Percentiles rank a stretch among this genome's conserved stretches.
Conservation (phyloP, 352 stramenopile genomes). For the Halophytophthora batemanensis region DNA sequence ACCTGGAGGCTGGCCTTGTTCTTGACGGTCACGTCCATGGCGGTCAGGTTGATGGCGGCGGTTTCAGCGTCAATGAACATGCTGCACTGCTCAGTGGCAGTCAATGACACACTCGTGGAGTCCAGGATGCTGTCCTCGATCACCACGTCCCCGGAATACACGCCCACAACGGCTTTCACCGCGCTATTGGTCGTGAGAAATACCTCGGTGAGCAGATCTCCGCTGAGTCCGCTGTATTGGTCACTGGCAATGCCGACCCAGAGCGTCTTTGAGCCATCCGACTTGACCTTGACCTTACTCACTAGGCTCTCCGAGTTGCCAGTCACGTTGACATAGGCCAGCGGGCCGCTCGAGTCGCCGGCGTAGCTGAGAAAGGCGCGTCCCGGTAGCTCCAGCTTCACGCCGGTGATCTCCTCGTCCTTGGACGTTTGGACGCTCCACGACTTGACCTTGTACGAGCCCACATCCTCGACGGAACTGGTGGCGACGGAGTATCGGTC, state of each 20-base stretch:
- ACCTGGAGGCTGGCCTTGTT: conserved; percentile 6
- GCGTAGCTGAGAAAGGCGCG: too few relatives aligned
- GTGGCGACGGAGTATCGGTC: not conserved
- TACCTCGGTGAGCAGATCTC: not conserved
- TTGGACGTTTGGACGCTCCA: not conserved
- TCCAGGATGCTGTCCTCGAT: conserved; percentile 4
- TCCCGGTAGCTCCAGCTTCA: too few relatives aligned
- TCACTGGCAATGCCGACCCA: not conserved
- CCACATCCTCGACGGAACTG: not conserved
- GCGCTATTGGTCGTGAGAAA: not conserved
- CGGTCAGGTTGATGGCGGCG: not conserved
- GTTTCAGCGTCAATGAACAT: conserved; percentile 3
- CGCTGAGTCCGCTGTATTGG: not conserved
- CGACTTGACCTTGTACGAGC: not conserved
- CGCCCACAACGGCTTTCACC: conserved; percentile 2
- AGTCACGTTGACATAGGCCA: too few relatives aligned
- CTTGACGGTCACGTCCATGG: conserved; percentile 3
- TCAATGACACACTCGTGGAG: not conserved
- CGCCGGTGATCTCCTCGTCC: not conserved
- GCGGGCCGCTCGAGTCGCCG: too few relatives aligned
- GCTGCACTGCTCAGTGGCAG: not conserved
- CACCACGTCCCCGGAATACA: conserved; percentile 1
- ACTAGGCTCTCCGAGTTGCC: not conserved
- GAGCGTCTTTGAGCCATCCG: not conserved
- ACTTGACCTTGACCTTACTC: not conserved